These are phyloP conservation scores for Fusarium sp. DNA, from an alignment of 2,329 filamentous ascomycete species.

Conservation along the genomic window DNA sequence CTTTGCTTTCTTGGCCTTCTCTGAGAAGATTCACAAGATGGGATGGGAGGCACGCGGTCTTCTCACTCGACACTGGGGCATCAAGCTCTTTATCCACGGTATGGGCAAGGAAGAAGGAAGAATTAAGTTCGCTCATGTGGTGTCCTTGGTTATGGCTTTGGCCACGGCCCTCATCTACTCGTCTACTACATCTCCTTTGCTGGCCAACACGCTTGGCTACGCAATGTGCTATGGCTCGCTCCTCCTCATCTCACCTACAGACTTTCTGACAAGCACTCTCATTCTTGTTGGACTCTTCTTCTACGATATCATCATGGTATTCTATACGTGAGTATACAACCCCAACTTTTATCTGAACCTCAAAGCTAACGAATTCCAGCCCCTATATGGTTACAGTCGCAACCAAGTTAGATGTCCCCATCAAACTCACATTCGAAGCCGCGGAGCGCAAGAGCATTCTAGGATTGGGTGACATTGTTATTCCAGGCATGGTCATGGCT, in stretches of 20 bases:
- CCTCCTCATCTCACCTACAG: conserved; percentile 88
- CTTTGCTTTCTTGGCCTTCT: conserved; percentile 53
- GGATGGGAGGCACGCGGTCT: conserved; percentile 66
- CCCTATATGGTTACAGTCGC: conserved; percentile 91
- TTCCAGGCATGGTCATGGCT: conserved; percentile 91
- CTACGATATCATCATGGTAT: conserved; percentile 95
- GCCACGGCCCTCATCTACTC: conserved; percentile 73
- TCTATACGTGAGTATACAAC: conserved; percentile 74
- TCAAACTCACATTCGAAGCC: conserved; percentile 84
- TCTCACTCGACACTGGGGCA: conserved; percentile 65
- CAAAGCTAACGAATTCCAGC: conserved; percentile 56
- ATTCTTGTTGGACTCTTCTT: conserved; percentile 86
- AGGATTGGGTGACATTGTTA: conserved; percentile 91
- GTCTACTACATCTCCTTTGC: conserved; percentile 67
- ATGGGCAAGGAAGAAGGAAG: conserved; percentile 61
- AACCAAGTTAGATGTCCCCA: conserved; percentile 88
- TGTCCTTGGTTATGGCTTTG: conserved; percentile 68
- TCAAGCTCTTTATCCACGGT: conserved; percentile 66
- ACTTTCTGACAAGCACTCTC: conserved; percentile 83
- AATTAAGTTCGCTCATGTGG: conserved; percentile 68
- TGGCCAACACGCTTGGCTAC: conserved; percentile 90
- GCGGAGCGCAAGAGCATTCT: conserved; percentile 83
- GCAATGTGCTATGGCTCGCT: conserved; percentile 88
- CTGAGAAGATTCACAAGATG: conserved; percentile 41
- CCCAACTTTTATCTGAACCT: background rate